Conservation (phyloP, 1,139 yeast species). For the Starmera stellimalicola region DNA sequence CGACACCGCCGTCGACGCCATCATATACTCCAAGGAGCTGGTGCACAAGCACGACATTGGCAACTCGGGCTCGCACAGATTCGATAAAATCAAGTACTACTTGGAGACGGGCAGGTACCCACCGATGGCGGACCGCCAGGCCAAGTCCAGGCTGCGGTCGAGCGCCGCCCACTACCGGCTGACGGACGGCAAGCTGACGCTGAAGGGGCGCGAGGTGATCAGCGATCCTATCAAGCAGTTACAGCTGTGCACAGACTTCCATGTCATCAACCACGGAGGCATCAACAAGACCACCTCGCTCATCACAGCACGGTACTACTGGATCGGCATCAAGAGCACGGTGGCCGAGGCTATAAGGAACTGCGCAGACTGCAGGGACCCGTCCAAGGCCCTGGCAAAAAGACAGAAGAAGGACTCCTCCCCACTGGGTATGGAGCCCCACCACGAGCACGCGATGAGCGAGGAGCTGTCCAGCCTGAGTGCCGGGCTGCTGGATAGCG, state of each 20-base stretch:
- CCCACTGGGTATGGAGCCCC: neutral
- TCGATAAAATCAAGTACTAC: constrained; percentile 71
- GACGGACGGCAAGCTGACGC: constrained; percentile 60
- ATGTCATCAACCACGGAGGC: constrained; percentile 65
- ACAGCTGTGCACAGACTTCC: constrained; percentile 65
- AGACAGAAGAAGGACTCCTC: constrained; percentile 10
- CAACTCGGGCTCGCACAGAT: constrained; percentile 28
- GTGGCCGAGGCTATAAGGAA: constrained; percentile 71
- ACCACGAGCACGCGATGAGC: constrained; percentile 20
- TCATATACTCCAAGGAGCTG: constrained; percentile 55
- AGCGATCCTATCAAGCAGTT: constrained; percentile 67
- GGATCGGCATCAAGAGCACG: constrained; percentile 87
- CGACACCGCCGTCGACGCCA: constrained; percentile 74
- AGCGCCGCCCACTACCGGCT: constrained; percentile 72
- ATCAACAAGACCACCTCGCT: constrained; percentile 78
- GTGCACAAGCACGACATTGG: constrained; percentile 17
- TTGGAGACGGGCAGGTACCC: constrained; percentile 85
- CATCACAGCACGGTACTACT: constrained; percentile 74
- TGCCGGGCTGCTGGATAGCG: constrained; percentile 55
- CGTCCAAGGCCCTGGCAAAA: constrained; percentile 22
- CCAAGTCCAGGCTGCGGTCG: constrained; percentile 75
- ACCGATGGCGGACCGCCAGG: constrained; percentile 69
- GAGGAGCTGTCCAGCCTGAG: constrained; percentile 26
- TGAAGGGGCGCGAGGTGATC: constrained; percentile 77
- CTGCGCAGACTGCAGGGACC: constrained; percentile 65